These are phyloP conservation scores for Cordyceps fumosorosea DNA, from an alignment of 2,329 filamentous ascomycete genomes.

Conservation along the genomic window DNA sequence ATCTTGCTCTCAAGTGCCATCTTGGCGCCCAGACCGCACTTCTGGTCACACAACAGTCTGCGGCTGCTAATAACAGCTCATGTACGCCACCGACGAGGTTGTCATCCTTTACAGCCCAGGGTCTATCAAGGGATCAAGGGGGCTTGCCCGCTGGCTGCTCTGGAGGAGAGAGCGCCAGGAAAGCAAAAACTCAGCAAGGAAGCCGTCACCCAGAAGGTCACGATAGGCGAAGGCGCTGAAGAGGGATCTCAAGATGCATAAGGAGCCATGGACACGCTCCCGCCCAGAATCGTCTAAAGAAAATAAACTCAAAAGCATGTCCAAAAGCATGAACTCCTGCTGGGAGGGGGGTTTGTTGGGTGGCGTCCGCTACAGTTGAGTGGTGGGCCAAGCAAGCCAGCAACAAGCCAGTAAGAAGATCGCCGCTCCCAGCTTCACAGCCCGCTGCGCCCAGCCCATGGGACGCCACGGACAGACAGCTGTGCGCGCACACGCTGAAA, in stretches of 20 bases:
- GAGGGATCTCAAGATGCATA: too few species aligned
- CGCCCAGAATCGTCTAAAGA: too few species aligned
- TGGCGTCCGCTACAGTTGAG: not conserved
- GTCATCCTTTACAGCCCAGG: not conserved
- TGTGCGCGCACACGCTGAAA: too few species aligned
- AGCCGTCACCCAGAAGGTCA: too few species aligned
- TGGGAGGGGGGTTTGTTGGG: too few species aligned
- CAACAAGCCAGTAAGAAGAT: not conserved
- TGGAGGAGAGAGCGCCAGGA: too few species aligned
- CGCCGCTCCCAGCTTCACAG: constrained; percentile 6
- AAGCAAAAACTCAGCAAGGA: not conserved
- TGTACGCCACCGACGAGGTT: not conserved
- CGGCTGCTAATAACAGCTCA: not conserved
- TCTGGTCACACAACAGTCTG: not conserved
- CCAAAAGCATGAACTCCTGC: too few species aligned
- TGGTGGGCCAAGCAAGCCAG: not conserved
- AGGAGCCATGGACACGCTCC: too few species aligned
- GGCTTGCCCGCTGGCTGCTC: too few species aligned
- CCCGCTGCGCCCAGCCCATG: not conserved
- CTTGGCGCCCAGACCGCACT: not conserved
- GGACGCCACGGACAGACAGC: constrained; percentile 6
- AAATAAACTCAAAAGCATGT: too few species aligned
- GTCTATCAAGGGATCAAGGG: not conserved
- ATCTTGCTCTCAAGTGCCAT: not conserved
- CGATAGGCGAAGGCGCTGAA: too few species aligned